Evolutionary conservation across 768 basidiomycete genomes (phyloP).

Genomic region (Suillus variegatus): DNA sequence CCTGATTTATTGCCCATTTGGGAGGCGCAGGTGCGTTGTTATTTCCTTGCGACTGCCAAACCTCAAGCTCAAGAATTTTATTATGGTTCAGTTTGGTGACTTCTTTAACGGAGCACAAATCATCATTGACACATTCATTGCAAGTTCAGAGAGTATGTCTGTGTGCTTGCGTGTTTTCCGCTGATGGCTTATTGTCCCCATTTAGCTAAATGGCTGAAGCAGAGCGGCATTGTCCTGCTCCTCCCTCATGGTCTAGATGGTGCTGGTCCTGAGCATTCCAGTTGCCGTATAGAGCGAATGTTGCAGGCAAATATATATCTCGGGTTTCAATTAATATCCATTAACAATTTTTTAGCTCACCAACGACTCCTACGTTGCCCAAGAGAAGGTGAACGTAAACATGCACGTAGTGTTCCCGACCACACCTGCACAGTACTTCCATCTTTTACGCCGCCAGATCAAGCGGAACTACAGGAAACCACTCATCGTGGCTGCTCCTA

Average conservation of each 20-base stretch:
- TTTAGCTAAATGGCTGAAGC: constrained; percentile 89
- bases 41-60: neutral
- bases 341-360: constrained; percentile 53
- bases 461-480: constrained; percentile 86
- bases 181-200: too few species aligned
- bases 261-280: constrained; percentile 93
- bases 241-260: constrained; percentile 92
- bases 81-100: constrained; percentile 69
- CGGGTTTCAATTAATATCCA: neutral
- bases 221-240: constrained; percentile 84
- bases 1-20: constrained; percentile 83
- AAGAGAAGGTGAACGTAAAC: constrained; percentile 56
- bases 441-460: constrained; percentile 86
- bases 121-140: constrained; percentile 87
- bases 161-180: neutral
- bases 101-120: constrained; percentile 91
- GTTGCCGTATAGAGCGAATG: constrained; percentile 85
- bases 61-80: neutral
- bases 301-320: constrained; percentile 60
- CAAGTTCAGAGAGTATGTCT: constrained; percentile 79
- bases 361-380: constrained; percentile 58
- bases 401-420: constrained; percentile 87
- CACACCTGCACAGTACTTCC: constrained; percentile 92
- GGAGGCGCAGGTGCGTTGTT: constrained; percentile 75
- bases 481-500: constrained; percentile 81